Evolutionary conservation across 2,329 filamentous ascomycete species (phyloP), one percentile per base, ranked within the genome.

Genomic region (Clonostachys sp.): DNA sequence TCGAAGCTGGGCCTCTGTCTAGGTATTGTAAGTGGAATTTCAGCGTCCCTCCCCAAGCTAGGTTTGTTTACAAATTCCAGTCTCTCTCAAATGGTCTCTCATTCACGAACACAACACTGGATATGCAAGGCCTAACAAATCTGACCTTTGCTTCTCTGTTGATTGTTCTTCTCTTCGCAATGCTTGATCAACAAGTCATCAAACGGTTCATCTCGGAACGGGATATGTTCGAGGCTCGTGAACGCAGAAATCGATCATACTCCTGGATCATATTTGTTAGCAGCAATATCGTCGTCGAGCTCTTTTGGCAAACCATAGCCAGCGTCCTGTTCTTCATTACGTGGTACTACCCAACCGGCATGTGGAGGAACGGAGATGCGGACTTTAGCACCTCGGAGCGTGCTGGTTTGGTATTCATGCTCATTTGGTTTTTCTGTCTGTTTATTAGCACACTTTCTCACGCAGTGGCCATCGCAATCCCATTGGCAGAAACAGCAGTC

Each of bases 271-370:
- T 80, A 1, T 88, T 87, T 61, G 77, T 87, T 63, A 62, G 84
- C 35, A 74, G 80, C 4, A 53, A 50, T 34, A 53, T 54, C 17
- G 20, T 53, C 7, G 51, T 53, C 7, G 53, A 55, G 34, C 38
- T 50, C 16, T 33, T 49, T 2, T 55, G 49, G 50, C 18, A 54
- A 52, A 24, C 43, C 44, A 39, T 39, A n/a, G 36, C 36, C 36
- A 47, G 76, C 14, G 67, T 84, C 16, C 62, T 88, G 44, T 77
- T 83, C 52, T 89, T 75, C 65, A 67, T 83, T 51, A 77, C 73
- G 57, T 86, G 82, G 74, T 88, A 87, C 65, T 89, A 84, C 59
- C 83, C 84, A 2, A 79, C 86, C 48, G 82, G 81, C 1, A 66
- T 86, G 24, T 80, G 84, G 60, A 67, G 67, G 41, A 30, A 30